phyloP scores from a whole-genome alignment of 352 stramenopile genomes.

The Pythium brachiatum region DNA sequence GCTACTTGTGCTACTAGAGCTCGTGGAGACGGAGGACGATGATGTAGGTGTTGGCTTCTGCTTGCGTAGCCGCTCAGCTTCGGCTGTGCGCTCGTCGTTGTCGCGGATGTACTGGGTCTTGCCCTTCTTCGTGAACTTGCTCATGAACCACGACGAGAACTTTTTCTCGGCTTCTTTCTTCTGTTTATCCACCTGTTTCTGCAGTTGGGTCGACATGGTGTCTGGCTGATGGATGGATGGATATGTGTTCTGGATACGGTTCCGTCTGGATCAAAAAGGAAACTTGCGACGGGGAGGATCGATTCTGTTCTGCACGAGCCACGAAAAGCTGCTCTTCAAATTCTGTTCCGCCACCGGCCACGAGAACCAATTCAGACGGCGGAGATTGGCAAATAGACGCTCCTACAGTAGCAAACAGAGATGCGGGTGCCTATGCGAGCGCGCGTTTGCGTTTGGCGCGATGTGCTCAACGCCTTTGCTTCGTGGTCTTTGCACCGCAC shows the following conservation, averaged over 20 bases:
- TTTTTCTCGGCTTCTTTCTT: conserved; percentile 59
- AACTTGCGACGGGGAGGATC: neutral
- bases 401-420: neutral
- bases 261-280: neutral
- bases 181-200: conserved; percentile 56
- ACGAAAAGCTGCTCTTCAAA: neutral
- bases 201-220: conserved; percentile 23
- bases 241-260: neutral
- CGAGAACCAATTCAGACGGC: neutral
- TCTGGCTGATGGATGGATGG: neutral
- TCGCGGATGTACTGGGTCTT: conserved; percentile 55
- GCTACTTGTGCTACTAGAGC: conserved; percentile 19
- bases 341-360: neutral
- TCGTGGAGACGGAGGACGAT: conserved; percentile 32
- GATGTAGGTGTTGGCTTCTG: conserved; percentile 37
- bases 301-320: neutral
- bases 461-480: neutral
- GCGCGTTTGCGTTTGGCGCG: neutral
- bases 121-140: conserved; percentile 55
- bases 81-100: conserved; percentile 49
- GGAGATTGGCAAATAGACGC: neutral
- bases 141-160: conserved; percentile 66
- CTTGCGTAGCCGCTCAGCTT: conserved; percentile 35
- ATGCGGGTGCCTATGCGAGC: neutral
- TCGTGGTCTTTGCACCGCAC: neutral